These are phyloP conservation scores for Phytophthora syringae DNA, from an alignment of 352 stramenopile species.

Conservation along the genomic window DNA sequence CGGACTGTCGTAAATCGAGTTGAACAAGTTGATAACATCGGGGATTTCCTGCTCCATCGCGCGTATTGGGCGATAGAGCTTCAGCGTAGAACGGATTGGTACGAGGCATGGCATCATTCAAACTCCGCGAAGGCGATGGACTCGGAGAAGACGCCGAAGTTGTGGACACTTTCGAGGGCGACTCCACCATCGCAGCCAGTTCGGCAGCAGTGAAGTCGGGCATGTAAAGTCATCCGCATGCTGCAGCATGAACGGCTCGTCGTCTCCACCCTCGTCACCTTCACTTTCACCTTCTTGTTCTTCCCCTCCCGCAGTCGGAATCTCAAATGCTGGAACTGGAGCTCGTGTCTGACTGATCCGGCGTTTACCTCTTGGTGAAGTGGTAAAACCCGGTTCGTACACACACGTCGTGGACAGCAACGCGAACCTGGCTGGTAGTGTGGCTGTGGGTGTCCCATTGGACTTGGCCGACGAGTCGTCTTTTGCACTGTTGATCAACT, in stretches of 20 bases:
- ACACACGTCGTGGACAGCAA: conserved; percentile 42
- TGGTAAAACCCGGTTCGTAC: conserved; percentile 41
- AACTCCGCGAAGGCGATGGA: conserved; percentile 6
- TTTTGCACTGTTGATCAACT: conserved; percentile 21
- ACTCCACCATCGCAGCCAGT: conserved; percentile 44
- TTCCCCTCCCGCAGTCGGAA: conserved; percentile 18
- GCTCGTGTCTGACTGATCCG: conserved; percentile 37
- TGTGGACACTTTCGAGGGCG: conserved; percentile 34
- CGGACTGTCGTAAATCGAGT: conserved; percentile 58
- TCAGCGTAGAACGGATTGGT: not conserved
- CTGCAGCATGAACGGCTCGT: conserved; percentile 40
- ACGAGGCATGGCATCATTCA: conserved; percentile 21
- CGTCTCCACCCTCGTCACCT: conserved; percentile 11
- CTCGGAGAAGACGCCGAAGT: conserved; percentile 36
- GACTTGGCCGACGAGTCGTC: conserved; percentile 14
- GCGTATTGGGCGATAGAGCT: not conserved
- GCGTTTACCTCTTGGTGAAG: conserved; percentile 42
- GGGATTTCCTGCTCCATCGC: conserved; percentile 56
- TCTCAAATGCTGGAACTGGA: conserved; percentile 6
- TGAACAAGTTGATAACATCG: conserved; percentile 74
- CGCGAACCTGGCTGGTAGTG: conserved; percentile 36
- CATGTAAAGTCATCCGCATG: conserved; percentile 41
- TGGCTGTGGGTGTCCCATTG: conserved; percentile 35
- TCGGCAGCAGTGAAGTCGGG: conserved; percentile 54
- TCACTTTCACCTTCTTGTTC: conserved; percentile 21